Base-by-base conservation (phyloP, 2,329 filamentous ascomycete genomes). In the Verticillium isaacii region DNA sequence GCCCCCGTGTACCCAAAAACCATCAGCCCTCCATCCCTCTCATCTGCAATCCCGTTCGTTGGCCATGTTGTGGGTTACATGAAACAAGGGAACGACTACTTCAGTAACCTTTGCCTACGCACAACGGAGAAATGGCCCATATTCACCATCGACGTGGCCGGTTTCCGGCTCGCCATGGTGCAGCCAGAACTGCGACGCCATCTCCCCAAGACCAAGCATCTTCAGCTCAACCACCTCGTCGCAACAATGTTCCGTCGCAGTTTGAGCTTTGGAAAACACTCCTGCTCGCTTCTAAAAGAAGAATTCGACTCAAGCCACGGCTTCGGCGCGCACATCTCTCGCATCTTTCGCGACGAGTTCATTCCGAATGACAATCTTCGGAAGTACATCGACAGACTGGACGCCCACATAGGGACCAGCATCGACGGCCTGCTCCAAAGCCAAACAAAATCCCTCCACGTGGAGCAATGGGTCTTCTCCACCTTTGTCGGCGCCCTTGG, bases 331-430 rank as follows among this genome's bases (percentile, higher is more conserved):
- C n/a, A 57, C 7, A 32, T 59, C 14, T 63, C 62, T 15, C 61
- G 62, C 29, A 32, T 64, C 34, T 64, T 64, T n/a, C 63, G 61
- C 14, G 58, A 63, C 36, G 63, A 64, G 50, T 64, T 64, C 54
- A 63, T 64, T 8, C 61, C 61, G 8, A 55, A 56, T 25, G 19
- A 15, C 4, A 63, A 60, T 19, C 61, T 59, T 23, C 56, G 56
- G 3, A 29, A 56, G 14, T 62, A 64, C 29, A 52, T 61, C 61
- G 29, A 57, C 17, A 50, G 32, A 23, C 32, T 64, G 17, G 63
- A 64, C 36, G 25, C 34, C 7, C 55, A 56, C 32, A 57, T 64
- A n/a, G 19, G 23, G 45, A 5, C 45, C n/a, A 52, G 45, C 19
- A 59, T 50, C 9, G 8, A 59, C 8, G 56, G 17, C n/a, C 15